A percentile compares a stretch with the other conserved stretches of the same genome.
These are phyloP conservation scores for Claviceps capensis DNA, from an alignment of 2,329 filamentous ascomycete genomes.

Conservation along the genomic window DNA sequence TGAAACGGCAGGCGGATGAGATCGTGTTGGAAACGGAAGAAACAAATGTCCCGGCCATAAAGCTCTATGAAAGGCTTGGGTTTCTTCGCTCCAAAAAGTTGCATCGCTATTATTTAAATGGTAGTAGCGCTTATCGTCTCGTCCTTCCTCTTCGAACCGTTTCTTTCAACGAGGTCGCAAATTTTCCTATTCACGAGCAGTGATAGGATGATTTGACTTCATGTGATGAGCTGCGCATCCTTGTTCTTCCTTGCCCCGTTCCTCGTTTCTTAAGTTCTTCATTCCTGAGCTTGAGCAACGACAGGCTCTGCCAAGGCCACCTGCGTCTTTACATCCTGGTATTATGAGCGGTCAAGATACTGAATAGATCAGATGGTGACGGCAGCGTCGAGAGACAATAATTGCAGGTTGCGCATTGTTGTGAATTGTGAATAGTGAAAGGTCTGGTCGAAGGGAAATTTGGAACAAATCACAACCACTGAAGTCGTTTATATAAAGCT, in stretches of 20 bases:
- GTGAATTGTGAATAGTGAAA: neutral
- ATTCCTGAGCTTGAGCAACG: neutral
- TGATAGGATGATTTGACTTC: conserved; percentile 2
- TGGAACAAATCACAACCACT: neutral
- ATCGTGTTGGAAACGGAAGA: conserved; percentile 94
- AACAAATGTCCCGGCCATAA: conserved; percentile 78
- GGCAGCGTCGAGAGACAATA: conserved; percentile 5
- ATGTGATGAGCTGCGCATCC: neutral
- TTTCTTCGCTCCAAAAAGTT: conserved; percentile 87
- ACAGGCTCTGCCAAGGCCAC: neutral
- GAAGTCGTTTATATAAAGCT: neutral
- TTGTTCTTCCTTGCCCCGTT: neutral
- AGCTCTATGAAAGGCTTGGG: conserved; percentile 82
- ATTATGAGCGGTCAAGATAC: neutral
- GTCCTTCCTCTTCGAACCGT: conserved; percentile 60
- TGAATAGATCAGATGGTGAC: neutral
- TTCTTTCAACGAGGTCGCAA: conserved; percentile 25
- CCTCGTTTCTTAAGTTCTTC: neutral
- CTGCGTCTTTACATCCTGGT: neutral
- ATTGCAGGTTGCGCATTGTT: neutral
- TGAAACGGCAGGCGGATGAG: conserved; percentile 71
- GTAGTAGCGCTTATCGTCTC: conserved; percentile 83
- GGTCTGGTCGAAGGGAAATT: neutral
- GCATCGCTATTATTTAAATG: conserved; percentile 92
- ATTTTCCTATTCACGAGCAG: conserved; percentile 21